These are phyloP conservation scores for Guyanaporus albipodus DNA, from an alignment of 768 basidiomycete species.

Conservation along the genomic window DNA sequence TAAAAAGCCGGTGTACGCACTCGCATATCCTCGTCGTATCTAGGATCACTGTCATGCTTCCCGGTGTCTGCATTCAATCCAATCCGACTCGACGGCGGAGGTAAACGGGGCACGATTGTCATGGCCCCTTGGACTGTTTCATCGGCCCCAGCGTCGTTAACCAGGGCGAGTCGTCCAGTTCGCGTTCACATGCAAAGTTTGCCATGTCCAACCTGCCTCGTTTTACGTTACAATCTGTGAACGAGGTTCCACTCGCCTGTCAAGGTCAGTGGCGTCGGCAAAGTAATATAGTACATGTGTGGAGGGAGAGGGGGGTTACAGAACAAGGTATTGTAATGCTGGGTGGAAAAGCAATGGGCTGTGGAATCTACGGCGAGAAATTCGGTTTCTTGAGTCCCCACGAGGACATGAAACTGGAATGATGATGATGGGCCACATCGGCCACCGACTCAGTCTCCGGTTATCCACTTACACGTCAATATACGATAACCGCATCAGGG, in stretches of 20 bases:
- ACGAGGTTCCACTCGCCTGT: not conserved
- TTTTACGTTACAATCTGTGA: conserved; percentile 14
- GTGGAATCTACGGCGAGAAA: not conserved
- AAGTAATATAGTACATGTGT: conserved; percentile 1
- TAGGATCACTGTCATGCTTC: conserved; percentile 1
- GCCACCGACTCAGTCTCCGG: conserved; percentile 2
- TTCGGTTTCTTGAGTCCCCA: not conserved
- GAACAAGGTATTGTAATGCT: not conserved
- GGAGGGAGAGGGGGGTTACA: not conserved
- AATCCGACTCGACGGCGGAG: not conserved
- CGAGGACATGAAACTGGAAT: not conserved
- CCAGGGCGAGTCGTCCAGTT: not conserved
- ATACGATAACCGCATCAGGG: conserved; percentile 11
- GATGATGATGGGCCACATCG: not conserved
- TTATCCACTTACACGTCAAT: not conserved
- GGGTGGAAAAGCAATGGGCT: not conserved
- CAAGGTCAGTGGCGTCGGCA: conserved; percentile 13
- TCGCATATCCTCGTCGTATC: no score
- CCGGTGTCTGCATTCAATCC: not conserved
- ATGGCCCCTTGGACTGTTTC: no score
- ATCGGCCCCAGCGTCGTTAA: not conserved
- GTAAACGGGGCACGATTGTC: no score
- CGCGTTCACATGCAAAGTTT: not conserved
- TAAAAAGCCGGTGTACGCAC: not conserved
- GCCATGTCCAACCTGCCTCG: not conserved